Base-by-base conservation (phyloP, 208 protist species). In the Endotrypanum monterogeii region DNA sequence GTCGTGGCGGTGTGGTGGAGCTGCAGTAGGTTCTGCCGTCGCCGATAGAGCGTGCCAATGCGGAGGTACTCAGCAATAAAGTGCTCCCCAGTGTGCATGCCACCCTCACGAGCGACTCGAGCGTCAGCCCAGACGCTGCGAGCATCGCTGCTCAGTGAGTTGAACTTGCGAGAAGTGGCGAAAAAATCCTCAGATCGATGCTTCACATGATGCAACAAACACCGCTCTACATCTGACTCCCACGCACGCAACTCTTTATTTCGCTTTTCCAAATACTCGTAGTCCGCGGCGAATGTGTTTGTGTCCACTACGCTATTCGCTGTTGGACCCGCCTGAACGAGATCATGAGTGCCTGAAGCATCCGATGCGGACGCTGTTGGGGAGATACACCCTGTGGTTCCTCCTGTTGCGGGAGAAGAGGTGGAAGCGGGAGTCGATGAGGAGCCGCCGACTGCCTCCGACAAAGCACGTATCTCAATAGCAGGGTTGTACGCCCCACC, bases 121-220 rank as follows among this genome's bases (percentile, higher is more conserved):
- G 78, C 82, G 52, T 85, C 76, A 20, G 73, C 80, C 74, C 93
- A 74, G 51, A 92, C 87, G 51, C 56, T 67, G 30, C 72, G 63
- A 14, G 88, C 90, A 63, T 95, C 91, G 11, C 65, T 71, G 69
- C 84, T 83, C 35, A 96, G 74, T 12, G 77, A 58, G 30, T 73
- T 76, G 82, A 97, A 96, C 35, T 83, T 75, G 46, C 79, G 74
- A 58, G 93, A 94, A 30, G 83, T 83, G 28, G 37, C 62, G 75
- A 97, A 96, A 80, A 98, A 97, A 74, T 93, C 83, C 66, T 93
- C 89, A 18, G 92, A 95, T 37, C 85, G 86, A 74, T 83, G 86
- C 79, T 92, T 89, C 18, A 97, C 94, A 76, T 97, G 94, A 62
- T 85, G 71, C 54, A 96, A 73, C 65, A 98, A 71, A 55, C 89